phyloP scores from a whole-genome alignment of 2,329 filamentous ascomycete genomes.

The Fusarium secorum region DNA sequence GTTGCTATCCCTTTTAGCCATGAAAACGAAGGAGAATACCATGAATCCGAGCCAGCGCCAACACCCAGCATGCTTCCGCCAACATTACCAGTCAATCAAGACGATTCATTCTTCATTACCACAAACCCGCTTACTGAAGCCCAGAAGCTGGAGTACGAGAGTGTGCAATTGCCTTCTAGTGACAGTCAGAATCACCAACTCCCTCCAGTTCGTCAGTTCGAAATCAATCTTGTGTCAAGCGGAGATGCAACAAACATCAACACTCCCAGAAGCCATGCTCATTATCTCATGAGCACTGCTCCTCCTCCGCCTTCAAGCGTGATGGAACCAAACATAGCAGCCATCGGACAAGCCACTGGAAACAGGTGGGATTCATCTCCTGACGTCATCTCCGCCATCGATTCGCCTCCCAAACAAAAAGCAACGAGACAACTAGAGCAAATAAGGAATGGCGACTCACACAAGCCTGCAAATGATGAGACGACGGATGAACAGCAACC shows the following conservation, averaged over 20 bases:
- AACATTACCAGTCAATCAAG: slow-evolving; percentile 39
- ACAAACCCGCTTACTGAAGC: slow-evolving; percentile 48
- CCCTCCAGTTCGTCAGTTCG: slow-evolving; percentile 27
- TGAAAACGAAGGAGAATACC: slow-evolving; percentile 17
- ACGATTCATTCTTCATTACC: slow-evolving; percentile 47
- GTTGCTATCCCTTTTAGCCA: slow-evolving; percentile 38
- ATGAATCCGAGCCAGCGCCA: slow-evolving; percentile 5
- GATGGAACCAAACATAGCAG: not conserved
- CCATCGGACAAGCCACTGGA: not conserved
- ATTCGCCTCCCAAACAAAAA: slow-evolving; percentile 18
- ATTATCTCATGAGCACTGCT: slow-evolving; percentile 31
- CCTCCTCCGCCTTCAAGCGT: slow-evolving; percentile 26
- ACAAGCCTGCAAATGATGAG: not conserved
- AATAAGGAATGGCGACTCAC: not conserved
- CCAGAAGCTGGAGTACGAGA: slow-evolving; percentile 50
- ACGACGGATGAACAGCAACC: not conserved
- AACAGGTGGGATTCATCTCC: slow-evolving; percentile 36
- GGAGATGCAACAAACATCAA: slow-evolving; percentile 49
- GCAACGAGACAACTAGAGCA: slow-evolving; percentile 8
- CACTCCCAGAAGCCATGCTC: slow-evolving; percentile 43
- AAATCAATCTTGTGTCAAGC: slow-evolving; percentile 42
- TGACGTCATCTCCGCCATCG: slow-evolving; percentile 33
- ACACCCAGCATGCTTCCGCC: slow-evolving; percentile 42
- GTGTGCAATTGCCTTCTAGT: slow-evolving; percentile 31
- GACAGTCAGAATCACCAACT: slow-evolving; percentile 23